Evolutionary conservation across 2,329 filamentous ascomycete species (phyloP).

Genomic region (Hymenotorrendiella dingleyae): DNA sequence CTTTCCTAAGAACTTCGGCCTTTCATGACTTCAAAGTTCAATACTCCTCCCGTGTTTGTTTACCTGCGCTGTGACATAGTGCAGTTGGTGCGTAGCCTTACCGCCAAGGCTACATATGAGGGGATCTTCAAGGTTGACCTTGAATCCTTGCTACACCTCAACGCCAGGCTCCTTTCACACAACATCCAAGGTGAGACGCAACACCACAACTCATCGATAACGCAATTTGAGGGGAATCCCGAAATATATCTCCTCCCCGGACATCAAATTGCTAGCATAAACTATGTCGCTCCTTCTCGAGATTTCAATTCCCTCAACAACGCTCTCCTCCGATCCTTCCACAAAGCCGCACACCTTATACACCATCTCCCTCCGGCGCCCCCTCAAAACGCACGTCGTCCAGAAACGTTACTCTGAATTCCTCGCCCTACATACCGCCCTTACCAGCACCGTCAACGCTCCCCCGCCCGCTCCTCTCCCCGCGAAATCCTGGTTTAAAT

Average conservation of each 20-base stretch:
- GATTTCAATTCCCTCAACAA: slow-evolving; percentile 63
- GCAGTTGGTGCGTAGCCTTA: no score
- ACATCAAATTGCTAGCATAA: no score
- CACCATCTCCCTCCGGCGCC: slow-evolving; percentile 71
- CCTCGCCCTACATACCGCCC: slow-evolving; percentile 54
- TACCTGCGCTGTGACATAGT: no score
- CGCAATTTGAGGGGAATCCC: no score
- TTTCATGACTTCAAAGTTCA: no score
- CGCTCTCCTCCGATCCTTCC: slow-evolving; percentile 43
- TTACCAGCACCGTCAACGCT: slow-evolving; percentile 53
- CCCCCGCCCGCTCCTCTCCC: slow-evolving; percentile 65
- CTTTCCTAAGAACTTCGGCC: no score
- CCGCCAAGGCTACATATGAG: no score
- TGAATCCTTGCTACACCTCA: no score
- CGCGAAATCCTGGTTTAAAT: slow-evolving; percentile 70
- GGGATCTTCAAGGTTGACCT: no score
- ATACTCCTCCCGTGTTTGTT: background rate
- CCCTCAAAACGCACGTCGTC: slow-evolving; percentile 68
- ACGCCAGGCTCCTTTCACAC: no score
- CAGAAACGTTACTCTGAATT: slow-evolving; percentile 84
- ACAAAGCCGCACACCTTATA: slow-evolving; percentile 65
- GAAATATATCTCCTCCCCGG: no score
- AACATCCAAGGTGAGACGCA: no score
- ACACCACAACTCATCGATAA: background rate
- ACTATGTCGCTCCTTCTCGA: slow-evolving; percentile 59